Evolutionary conservation across 345 rosid genomes (phyloP).

Genomic region (Eutrema heterophyllum): DNA sequence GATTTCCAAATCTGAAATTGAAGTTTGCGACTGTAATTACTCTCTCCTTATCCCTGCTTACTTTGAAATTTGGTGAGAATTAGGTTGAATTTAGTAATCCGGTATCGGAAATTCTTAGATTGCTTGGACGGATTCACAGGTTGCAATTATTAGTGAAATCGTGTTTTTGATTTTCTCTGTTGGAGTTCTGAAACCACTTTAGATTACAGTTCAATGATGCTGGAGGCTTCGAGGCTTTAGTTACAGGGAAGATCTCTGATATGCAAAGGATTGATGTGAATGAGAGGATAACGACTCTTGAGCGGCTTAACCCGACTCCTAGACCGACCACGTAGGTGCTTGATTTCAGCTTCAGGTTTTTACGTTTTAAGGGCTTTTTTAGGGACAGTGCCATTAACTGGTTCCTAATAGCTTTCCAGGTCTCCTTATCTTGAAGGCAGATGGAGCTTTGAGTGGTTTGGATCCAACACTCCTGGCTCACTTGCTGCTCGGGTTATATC

Average conservation of each 20-base stretch:
- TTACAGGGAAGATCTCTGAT: conserved; percentile 65
- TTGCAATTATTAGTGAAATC: not conserved
- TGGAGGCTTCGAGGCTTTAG: conserved; percentile 81
- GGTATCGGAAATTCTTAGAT: not conserved
- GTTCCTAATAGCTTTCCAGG: conserved; percentile 62
- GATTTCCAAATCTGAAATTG: not conserved
- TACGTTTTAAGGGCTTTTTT: not conserved
- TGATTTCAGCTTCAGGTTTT: not conserved
- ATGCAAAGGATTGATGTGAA: conserved; percentile 80
- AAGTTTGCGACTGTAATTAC: not conserved
- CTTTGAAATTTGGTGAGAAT: not conserved
- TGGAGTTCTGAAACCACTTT: not conserved
- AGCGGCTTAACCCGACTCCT: conserved; percentile 90
- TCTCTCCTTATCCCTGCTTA: not conserved
- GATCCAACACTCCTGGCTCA: conserved; percentile 63
- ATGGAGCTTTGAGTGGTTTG: conserved; percentile 98
- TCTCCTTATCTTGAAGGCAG: conserved; percentile 88
- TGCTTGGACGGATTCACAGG: not conserved
- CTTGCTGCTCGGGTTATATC: conserved; percentile 58
- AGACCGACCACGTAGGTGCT: conserved; percentile 88
- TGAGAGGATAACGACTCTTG: conserved; percentile 74
- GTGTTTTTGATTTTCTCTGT: not conserved
- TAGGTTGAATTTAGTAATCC: not conserved
- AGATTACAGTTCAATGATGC: conserved; percentile 73
- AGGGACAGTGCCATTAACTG: conserved; percentile 26